Conservation (phyloP, 345 rosid genomes). For the Rubroshorea leprosula region DNA sequence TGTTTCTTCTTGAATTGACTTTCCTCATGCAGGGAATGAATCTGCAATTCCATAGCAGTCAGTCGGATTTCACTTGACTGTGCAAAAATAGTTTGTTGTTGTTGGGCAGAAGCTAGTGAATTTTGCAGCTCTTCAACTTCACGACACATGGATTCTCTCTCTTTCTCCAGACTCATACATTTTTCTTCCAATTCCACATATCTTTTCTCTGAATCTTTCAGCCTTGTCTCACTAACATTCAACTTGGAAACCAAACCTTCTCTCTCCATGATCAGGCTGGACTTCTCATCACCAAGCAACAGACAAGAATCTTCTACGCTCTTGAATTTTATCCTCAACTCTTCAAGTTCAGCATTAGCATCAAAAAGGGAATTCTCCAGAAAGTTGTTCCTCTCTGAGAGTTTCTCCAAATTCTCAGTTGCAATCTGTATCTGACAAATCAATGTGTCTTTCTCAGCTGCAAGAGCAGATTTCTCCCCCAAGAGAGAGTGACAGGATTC, state of each 20-base stretch:
- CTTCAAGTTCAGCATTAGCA: conserved; percentile 73
- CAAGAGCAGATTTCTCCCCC: conserved; percentile 60
- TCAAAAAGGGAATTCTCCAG: conserved; percentile 70
- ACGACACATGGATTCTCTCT: conserved; percentile 44
- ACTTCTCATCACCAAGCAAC: conserved; percentile 60
- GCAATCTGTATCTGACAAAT: conserved; percentile 50
- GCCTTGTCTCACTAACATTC: conserved; percentile 40
- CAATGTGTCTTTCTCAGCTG: conserved; percentile 52
- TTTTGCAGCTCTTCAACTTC: conserved; percentile 49
- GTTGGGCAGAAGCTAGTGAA: conserved; percentile 47
- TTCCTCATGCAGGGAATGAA: conserved; percentile 52
- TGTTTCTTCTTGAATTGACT: conserved; percentile 47
- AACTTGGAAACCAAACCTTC: conserved; percentile 53
- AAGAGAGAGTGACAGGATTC: conserved; percentile 50
- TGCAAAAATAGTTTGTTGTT: conserved; percentile 45
- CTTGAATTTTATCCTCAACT: conserved; percentile 41
- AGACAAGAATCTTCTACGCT: conserved; percentile 57
- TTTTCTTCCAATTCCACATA: conserved; percentile 42
- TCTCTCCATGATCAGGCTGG: conserved; percentile 36
- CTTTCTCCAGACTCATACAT: conserved; percentile 41
- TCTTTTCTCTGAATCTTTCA: conserved; percentile 53
- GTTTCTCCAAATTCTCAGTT: conserved; percentile 46
- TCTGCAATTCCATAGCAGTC: conserved; percentile 50
- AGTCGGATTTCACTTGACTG: conserved; percentile 34
- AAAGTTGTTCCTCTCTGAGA: conserved; percentile 53